phyloP scores from a whole-genome alignment of 441 rosid genomes.

The Bocquillonia castaneifolia region DNA sequence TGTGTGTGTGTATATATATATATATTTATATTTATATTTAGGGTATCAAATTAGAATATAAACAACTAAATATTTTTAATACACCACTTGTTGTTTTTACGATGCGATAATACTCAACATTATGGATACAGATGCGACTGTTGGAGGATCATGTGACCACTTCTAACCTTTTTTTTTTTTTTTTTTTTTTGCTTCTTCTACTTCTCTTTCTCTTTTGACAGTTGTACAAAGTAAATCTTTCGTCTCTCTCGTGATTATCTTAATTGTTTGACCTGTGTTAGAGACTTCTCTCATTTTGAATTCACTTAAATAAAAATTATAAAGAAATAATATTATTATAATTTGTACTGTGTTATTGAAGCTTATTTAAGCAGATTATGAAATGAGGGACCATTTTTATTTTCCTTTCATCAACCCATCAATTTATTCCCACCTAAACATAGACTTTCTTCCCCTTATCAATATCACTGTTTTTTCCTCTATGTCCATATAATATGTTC shows the following conservation, averaged over 20 bases:
- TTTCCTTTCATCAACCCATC: slow-evolving; percentile 29
- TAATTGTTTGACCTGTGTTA: slow-evolving; percentile 35
- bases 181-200: neutral
- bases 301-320: neutral
- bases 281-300: slow-evolving; percentile 15
- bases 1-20: neutral
- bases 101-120: slow-evolving; percentile 17
- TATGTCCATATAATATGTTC: slow-evolving; percentile 31
- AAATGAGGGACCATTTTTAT: slow-evolving; percentile 26
- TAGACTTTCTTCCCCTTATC: slow-evolving; percentile 37
- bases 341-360: neutral
- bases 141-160: slow-evolving; percentile 39
- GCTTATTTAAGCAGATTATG: neutral
- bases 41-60: too few species aligned
- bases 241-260: slow-evolving; percentile 33
- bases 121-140: slow-evolving; percentile 33
- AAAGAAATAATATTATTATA: neutral
- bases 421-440: slow-evolving; percentile 42
- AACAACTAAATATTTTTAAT: slow-evolving; percentile 19
- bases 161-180: slow-evolving; percentile 6
- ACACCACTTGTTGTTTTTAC: slow-evolving; percentile 21
- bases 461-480: slow-evolving; percentile 18
- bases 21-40: too few species aligned
- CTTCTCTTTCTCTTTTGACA: slow-evolving; percentile 28
- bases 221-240: slow-evolving; percentile 27